A percentile compares a stretch with the other conserved stretches of the same genome.
These are phyloP conservation scores for Nectriaceae sp. DNA, from an alignment of 2,329 filamentous ascomycete genomes.

Conservation along the genomic window DNA sequence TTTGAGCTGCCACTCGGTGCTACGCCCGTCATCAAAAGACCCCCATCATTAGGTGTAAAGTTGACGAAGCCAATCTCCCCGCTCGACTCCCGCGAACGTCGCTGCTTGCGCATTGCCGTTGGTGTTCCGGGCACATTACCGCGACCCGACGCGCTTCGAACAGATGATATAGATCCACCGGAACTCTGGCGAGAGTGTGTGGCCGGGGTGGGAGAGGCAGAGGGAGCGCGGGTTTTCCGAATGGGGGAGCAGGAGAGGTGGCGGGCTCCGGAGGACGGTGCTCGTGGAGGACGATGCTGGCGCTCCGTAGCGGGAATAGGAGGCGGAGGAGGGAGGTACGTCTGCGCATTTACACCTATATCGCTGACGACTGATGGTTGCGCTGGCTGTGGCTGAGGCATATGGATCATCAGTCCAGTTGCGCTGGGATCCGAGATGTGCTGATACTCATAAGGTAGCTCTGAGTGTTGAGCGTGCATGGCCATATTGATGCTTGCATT, in stretches of 20 bases:
- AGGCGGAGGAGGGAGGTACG: conserved; percentile 37
- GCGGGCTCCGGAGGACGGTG: conserved; percentile 56
- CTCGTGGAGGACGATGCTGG: conserved; percentile 50
- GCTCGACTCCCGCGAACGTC: conserved; percentile 39
- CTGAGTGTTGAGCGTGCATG: conserved; percentile 43
- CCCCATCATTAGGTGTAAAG: conserved; percentile 79
- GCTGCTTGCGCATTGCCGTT: conserved; percentile 42
- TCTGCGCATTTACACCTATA: conserved; percentile 35
- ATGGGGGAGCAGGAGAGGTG: conserved; percentile 44
- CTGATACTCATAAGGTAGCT: conserved; percentile 43
- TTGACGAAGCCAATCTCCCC: conserved; percentile 74
- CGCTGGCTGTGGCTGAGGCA: conserved; percentile 47
- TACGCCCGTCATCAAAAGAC: conserved; percentile 82
- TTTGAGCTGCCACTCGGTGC: conserved; percentile 90
- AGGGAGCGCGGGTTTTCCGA: conserved; percentile 45
- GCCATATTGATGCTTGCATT: conserved; percentile 41
- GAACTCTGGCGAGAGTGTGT: conserved; percentile 41
- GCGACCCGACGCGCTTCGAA: conserved; percentile 39
- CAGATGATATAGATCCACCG: conserved; percentile 37
- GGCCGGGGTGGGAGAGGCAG: conserved; percentile 42
- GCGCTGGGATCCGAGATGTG: conserved; percentile 32
- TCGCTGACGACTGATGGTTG: conserved; percentile 40
- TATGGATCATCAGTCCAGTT: conserved; percentile 54
- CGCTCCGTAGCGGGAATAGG: conserved; percentile 36
- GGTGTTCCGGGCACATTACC: conserved; percentile 41